phyloP scores from a whole-genome alignment of 2,329 filamentous ascomycete genomes.

The Aspergillus chevalieri region DNA sequence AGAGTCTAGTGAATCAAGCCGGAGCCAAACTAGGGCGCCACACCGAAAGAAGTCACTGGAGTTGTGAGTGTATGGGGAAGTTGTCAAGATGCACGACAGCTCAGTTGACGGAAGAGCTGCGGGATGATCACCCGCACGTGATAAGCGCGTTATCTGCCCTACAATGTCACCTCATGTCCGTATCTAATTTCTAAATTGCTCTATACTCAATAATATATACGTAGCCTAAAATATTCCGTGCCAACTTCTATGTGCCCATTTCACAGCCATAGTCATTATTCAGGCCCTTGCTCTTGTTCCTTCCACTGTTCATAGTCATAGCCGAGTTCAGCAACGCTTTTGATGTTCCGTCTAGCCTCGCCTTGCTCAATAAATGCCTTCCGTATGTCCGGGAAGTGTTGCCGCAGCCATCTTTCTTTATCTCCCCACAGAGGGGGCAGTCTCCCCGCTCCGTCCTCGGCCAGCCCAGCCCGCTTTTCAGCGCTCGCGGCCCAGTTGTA shows the following conservation, averaged over 20 bases:
- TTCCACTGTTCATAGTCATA: constrained; percentile 50
- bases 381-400: constrained; percentile 63
- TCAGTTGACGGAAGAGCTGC: constrained; percentile 8
- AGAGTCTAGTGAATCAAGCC: background rate
- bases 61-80: background rate
- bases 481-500: constrained; percentile 39
- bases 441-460: constrained; percentile 53
- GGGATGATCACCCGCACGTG: constrained; percentile 28
- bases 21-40: too few relatives aligned
- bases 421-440: constrained; percentile 65
- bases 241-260: background rate
- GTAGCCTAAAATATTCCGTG: background rate
- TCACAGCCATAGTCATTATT: background rate
- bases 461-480: constrained; percentile 29
- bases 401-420: constrained; percentile 65
- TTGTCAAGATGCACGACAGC: background rate
- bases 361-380: constrained; percentile 64
- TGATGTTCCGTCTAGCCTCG: constrained; percentile 51
- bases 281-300: constrained; percentile 7
- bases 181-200: background rate
- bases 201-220: background rate
- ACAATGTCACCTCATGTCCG: constrained; percentile 6
- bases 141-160: constrained; percentile 18
- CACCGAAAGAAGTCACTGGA: background rate
- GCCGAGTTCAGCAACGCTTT: constrained; percentile 64